Percentiles rank a stretch among this genome's conserved stretches.
These are phyloP conservation scores for Heracleum sosnowskyi DNA, from an alignment of 129 eudicot species.

Conservation along the genomic window DNA sequence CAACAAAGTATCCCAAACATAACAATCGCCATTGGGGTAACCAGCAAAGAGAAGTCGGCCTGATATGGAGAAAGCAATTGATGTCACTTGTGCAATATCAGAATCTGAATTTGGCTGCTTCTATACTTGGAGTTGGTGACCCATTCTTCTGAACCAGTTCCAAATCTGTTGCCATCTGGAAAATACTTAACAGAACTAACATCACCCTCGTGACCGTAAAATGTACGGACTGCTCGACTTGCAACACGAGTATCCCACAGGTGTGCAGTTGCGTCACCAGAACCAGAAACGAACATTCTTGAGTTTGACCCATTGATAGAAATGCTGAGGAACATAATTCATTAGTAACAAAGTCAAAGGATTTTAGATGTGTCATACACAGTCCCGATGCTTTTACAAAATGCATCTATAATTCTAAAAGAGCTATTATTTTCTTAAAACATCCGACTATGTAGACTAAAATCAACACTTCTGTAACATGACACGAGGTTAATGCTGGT, in stretches of 20 bases:
- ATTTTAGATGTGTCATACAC: background rate
- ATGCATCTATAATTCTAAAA: too few species aligned
- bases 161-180: constrained; percentile 95
- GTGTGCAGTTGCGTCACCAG: constrained; percentile 82
- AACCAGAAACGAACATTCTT: constrained; percentile 79
- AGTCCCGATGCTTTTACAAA: background rate
- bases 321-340: constrained; percentile 36
- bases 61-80: constrained; percentile 80
- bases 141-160: constrained; percentile 94
- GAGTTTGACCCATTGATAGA: constrained; percentile 72
- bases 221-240: constrained; percentile 83
- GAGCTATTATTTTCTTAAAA: background rate
- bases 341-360: background rate
- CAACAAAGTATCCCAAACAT: too few species aligned
- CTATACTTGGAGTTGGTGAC: constrained; percentile 93
- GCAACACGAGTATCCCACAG: constrained; percentile 96
- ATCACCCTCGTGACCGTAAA: constrained; percentile 83
- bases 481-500: background rate
- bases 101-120: constrained; percentile 38
- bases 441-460: background rate
- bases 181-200: constrained; percentile 88
- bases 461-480: background rate
- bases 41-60: constrained; percentile 85
- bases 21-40: too few species aligned
- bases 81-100: constrained; percentile 48